phyloP scores from a whole-genome alignment of 2,329 filamentous ascomycete species.

The Penicillium sp. region DNA sequence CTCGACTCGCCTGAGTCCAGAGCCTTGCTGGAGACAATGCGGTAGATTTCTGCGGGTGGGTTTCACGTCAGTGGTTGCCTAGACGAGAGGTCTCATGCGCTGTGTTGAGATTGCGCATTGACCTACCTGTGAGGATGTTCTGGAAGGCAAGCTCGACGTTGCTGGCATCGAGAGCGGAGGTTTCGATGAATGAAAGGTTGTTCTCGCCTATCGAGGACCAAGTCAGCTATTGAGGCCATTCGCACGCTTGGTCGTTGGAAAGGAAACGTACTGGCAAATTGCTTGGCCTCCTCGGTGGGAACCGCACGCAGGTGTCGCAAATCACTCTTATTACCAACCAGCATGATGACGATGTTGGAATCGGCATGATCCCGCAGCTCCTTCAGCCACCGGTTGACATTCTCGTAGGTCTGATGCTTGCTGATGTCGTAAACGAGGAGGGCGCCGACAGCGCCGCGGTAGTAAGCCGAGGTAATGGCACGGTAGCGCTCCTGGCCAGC shows the following conservation, averaged over 20 bases:
- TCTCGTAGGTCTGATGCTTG: conserved; percentile 99
- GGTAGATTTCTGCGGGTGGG: conserved; percentile 83
- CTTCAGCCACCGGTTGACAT: conserved; percentile 98
- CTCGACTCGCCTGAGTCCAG: conserved; percentile 85
- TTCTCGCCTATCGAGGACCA: conserved; percentile 73
- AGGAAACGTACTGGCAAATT: conserved; percentile 79
- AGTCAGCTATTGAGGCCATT: conserved; percentile 22
- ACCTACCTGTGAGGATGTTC: conserved; percentile 94
- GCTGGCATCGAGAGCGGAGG: conserved; percentile 95
- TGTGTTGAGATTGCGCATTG: background rate
- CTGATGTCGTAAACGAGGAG: conserved; percentile 99
- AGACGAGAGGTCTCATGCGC: background rate
- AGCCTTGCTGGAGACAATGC: conserved; percentile 97
- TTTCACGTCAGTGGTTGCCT: conserved; percentile 1
- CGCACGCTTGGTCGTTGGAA: background rate
- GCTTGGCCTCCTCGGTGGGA: conserved; percentile 95
- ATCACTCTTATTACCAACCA: conserved; percentile 99
- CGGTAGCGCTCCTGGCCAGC: conserved; percentile 98
- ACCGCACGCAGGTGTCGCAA: conserved; percentile 96
- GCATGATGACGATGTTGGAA: conserved; percentile 99
- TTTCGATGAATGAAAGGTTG: conserved; percentile 98
- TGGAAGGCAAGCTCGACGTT: conserved; percentile 99
- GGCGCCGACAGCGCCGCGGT: conserved; percentile 94
- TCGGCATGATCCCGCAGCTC: conserved; percentile 97
- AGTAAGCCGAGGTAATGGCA: conserved; percentile 98